Base-by-base conservation (phyloP, 805 yeast species). In the Myxozyma melibiosi region DNA sequence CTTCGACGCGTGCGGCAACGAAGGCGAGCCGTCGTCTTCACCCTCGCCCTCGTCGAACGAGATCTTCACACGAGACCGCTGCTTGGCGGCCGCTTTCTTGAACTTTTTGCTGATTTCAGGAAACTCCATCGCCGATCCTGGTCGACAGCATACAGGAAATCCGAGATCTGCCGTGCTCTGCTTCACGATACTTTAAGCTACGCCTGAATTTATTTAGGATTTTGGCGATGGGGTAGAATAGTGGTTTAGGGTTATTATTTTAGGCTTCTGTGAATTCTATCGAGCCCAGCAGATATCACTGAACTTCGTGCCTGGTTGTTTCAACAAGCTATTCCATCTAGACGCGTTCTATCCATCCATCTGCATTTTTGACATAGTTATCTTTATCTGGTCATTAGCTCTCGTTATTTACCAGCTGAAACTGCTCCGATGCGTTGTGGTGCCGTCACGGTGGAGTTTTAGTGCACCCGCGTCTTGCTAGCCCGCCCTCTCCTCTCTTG, bases 41-140 rank as follows among this genome's bases (percentile, higher is more conserved):
- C 14, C 49, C 9, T 58, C 57, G 27, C 55, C 63, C 33, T 51
- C 48, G 37, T 50, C 61, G 33, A 38, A 54, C 9, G 55, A 45
- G 20, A 55, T 39, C 34, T 44, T 38, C 20, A 56, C 44, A n/a
- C 63, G 38, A 37, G 48, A 16, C 34, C 61, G 53, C 33, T 44
- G 39, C 18, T 44, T 41, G 7, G 62, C 53, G 16, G 42, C 39
- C 13, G 55, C 48, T 39, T 58, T 58, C 31, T 34, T 53, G 44
- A 49, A 55, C 30, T 44, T 47, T n/a, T 34, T n/a, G 18, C 53
- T 13, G 16, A 46, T 35, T 14, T 54, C 63, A 16, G 45, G 35
- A 22, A 46, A 25, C 9, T 41, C 43, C 59, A 55, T 55, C 34
- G 34, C 18, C 11, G 41, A 30, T 7, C 20, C 4, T 11, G 16